A percentile compares a stretch with the other conserved stretches of the same genome.
Evolutionary conservation across 305 asterid genomes (phyloP).

Genomic region (Rubia peregrina): DNA sequence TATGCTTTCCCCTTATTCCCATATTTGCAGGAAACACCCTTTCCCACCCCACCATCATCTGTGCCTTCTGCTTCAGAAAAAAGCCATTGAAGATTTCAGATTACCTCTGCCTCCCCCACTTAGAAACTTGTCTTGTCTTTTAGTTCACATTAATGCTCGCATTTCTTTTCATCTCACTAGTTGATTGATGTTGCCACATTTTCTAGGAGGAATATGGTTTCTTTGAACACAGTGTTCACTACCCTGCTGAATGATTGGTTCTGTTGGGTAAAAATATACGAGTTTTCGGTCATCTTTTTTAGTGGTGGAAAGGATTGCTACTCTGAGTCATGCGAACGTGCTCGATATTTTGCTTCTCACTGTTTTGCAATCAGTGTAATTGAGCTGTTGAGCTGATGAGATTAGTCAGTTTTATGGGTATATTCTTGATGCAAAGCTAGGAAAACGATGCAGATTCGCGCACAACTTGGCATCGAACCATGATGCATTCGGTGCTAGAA

Average conservation of each 20-base stretch:
- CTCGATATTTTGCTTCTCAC: not conserved
- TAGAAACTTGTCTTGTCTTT: constrained; percentile 2
- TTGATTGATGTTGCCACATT: not conserved
- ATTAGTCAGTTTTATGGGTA: no score
- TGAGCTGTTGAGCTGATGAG: not conserved
- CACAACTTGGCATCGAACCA: no score
- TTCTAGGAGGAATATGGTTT: not conserved
- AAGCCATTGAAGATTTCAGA: constrained; percentile 18
- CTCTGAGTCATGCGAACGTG: not conserved
- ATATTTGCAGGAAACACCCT: constrained; percentile 11
- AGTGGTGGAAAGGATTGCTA: not conserved
- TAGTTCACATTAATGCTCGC: not conserved
- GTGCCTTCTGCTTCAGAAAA: constrained; percentile 12
- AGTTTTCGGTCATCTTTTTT: not conserved
- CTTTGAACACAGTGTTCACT: not conserved
- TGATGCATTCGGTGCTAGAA: no score
- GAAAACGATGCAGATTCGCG: no score
- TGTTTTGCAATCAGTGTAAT: no score
- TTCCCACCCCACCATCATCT: constrained; percentile 25
- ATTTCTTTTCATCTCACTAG: not conserved
- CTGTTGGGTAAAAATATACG: not conserved
- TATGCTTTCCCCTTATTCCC: constrained; percentile 10
- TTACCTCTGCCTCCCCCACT: constrained; percentile 19
- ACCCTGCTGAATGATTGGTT: constrained; percentile 3
- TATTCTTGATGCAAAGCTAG: not conserved